These are phyloP conservation scores for Thinopyrum elongatum DNA, from an alignment of 176 grass and related monocot species.

Conservation along the genomic window DNA sequence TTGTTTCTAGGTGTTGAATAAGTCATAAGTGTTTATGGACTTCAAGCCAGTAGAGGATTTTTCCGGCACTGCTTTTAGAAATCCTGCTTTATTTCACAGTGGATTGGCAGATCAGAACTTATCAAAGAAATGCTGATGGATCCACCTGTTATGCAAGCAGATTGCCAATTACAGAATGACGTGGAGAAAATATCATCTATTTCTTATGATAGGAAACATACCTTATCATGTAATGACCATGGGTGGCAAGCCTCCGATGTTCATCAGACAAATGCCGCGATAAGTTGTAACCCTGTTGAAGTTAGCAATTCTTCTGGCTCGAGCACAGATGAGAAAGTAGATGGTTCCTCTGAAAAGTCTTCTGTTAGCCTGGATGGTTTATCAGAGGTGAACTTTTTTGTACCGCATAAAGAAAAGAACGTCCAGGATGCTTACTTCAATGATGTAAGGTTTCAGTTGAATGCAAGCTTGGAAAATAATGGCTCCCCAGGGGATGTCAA, in stretches of 20 bases:
- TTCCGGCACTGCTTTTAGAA: conserved; percentile 30
- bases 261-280: conserved; percentile 14
- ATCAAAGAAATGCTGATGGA: conserved; percentile 67
- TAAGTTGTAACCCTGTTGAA: conserved; percentile 18
- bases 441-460: conserved; percentile 38
- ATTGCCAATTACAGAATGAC: conserved; percentile 50
- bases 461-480: conserved; percentile 25
- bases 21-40: conserved; percentile 41
- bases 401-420: conserved; percentile 13
- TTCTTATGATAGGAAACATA: conserved; percentile 39
- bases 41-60: conserved; percentile 17
- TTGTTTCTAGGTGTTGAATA: conserved; percentile 28
- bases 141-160: conserved; percentile 57
- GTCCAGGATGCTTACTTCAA: conserved; percentile 21
- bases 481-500: conserved; percentile 21
- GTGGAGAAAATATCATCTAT: conserved; percentile 48
- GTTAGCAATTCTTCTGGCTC: conserved; percentile 27
- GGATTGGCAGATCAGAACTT: conserved; percentile 19
- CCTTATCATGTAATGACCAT: conserved; percentile 38
- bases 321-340: conserved; percentile 30
- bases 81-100: conserved; percentile 21
- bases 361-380: conserved; percentile 34
- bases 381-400: conserved; percentile 10
- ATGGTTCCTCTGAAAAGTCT: conserved; percentile 32
- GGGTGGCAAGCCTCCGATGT: conserved; percentile 38